A percentile compares a stretch with the other conserved stretches of the same genome.
Conservation (phyloP, 495 filamentous ascomycete species). For the Penicillium canariense region DNA sequence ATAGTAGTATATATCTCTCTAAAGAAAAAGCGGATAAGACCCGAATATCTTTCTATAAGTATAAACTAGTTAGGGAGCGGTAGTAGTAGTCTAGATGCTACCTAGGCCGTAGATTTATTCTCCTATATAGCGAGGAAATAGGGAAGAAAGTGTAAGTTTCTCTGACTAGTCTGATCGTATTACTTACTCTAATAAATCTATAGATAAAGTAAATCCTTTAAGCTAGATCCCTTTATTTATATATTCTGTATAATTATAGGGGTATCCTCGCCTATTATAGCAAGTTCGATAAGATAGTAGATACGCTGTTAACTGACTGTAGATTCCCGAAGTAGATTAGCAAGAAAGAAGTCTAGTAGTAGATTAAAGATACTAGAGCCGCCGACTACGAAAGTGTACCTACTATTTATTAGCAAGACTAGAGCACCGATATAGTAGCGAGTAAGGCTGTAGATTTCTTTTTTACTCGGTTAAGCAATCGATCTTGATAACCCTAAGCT, state of each 20-base stretch:
- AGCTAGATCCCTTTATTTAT: conserved; percentile 7
- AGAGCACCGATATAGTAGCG: neutral
- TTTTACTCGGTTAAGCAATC: neutral
- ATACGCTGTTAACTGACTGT: conserved; percentile 1
- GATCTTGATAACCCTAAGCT: neutral
- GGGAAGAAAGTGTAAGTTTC: conserved; percentile 6
- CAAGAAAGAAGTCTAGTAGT: conserved; percentile 1
- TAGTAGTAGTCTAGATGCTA: conserved; percentile 10
- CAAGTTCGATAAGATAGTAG: conserved; percentile 5
- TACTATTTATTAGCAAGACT: neutral
- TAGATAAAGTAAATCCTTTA: conserved; percentile 10
- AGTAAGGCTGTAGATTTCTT: neutral
- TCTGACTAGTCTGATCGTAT: neutral
- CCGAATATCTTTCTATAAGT: conserved; percentile 3
- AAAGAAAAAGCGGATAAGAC: conserved; percentile 6
- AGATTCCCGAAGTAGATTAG: conserved; percentile 1
- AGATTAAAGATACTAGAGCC: neutral
- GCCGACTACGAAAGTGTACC: neutral
- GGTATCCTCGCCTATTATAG: conserved; percentile 5
- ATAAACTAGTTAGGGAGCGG: conserved; percentile 6
- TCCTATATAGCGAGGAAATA: conserved; percentile 9
- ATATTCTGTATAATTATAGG: conserved; percentile 4
- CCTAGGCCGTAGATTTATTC: conserved; percentile 2
- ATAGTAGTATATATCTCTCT: neutral
- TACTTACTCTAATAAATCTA: conserved; percentile 2